phyloP scores from a whole-genome alignment of 73 alveolate genomes.

The Tetrahymena thermophila region DNA sequence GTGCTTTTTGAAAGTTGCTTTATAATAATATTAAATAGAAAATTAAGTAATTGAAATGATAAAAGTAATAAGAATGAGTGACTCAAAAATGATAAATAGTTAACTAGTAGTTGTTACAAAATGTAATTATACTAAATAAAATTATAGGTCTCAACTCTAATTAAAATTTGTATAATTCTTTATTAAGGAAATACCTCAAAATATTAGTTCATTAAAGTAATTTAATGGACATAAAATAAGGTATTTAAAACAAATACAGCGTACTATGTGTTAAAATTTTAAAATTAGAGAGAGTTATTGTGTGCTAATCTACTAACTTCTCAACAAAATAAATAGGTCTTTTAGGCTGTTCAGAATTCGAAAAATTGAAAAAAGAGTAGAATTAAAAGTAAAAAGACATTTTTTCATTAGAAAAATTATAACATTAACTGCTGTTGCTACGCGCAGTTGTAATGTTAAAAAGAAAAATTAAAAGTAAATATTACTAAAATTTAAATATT shows the following conservation, averaged over 20 bases:
- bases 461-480: too few species aligned
- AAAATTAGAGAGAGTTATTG: background rate
- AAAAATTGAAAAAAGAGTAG: background rate
- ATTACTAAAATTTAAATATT: too few species aligned
- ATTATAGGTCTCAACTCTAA: background rate
- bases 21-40: background rate
- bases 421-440: too few species aligned
- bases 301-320: background rate
- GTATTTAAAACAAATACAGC: background rate
- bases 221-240: background rate
- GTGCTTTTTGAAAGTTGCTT: constrained; percentile 13
- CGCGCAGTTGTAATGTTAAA: background rate
- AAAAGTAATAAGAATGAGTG: background rate
- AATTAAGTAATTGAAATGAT: background rate
- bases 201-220: background rate
- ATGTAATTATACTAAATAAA: background rate
- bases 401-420: too few species aligned
- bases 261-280: background rate
- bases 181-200: background rate
- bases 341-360: too few species aligned
- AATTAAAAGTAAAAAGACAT: too few species aligned
- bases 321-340: background rate
- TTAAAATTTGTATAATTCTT: background rate
- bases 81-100: background rate
- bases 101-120: background rate